Base-by-base conservation (phyloP, 2,329 filamentous ascomycete species). In the Amauroascus verrucosus region DNA sequence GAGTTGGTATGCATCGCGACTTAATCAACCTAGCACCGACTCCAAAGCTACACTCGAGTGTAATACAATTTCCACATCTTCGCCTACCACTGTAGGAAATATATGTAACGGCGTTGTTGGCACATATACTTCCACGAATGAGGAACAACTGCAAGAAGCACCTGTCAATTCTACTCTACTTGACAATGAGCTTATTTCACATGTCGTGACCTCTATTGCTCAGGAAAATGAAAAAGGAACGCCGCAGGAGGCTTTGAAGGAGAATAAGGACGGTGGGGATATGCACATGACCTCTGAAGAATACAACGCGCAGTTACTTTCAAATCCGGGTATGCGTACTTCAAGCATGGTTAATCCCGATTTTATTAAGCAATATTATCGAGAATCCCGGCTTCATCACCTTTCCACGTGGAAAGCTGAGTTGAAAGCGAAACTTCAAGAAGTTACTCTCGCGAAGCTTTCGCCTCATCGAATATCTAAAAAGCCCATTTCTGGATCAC, bases 331-430 rank as follows among this genome's bases (percentile, higher is more conserved):
- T 32, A 82, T 95, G 61, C 81, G 88, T 55, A 93, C 94, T 63
- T 89, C 89, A 0, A 95, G 90, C 1, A 89, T 89, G 1, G 86
- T 89, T 7, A 94, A 98, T 60, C 93, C 94, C 0, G 84, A 93
- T 33, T 98, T 98, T 57, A 75, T 98, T 1, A 86, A 91, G 58
- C 90, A 97, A 57, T 98, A 88, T 64, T 98, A 97, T 65, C 86
- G 88, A 3, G 90, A 97, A 70, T 97, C 91, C 57, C 84, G 93
- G 22, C 76, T 98, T 18, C 94, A 98, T 68, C 93, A 98, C 65
- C 74, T 98, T 0, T 96, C 91, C 0, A 88, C 88, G 0, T 97
- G 93, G 94, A 98, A 97, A 73, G 86, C 91, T 1, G 87, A 95
- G 56, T 72, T 98, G 3, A 98, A 97, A 68, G 84, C 88, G 0